Evolutionary conservation across 371 early-diverging fungal species (phyloP).

Genomic region (Phascolomyces articulosus): DNA sequence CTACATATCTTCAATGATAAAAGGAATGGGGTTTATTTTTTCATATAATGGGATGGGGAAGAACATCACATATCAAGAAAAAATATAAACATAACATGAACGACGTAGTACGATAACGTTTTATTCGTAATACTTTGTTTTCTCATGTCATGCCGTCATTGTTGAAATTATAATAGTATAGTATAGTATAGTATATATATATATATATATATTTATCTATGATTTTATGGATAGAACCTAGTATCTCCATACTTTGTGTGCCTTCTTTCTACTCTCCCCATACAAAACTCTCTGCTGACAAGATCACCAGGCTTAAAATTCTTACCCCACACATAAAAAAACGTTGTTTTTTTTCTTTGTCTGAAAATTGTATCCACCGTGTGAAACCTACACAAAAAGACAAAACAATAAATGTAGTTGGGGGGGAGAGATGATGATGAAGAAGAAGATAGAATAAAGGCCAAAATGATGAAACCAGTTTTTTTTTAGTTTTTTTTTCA

Average conservation of each 20-base stretch:
- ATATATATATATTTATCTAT: too few species aligned
- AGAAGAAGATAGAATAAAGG: neutral
- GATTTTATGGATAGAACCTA: too few species aligned
- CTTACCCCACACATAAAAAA: neutral
- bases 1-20: neutral
- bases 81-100: too few species aligned
- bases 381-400: neutral
- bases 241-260: neutral
- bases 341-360: neutral
- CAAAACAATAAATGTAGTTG: neutral
- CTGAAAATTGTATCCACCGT: neutral
- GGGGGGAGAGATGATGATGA: too few species aligned
- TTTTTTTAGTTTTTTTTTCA: constrained; percentile 1
- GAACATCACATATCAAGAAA: neutral
- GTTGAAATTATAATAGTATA: too few species aligned
- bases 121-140: too few species aligned
- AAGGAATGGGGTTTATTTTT: neutral
- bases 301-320: neutral
- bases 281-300: neutral
- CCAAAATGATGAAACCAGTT: neutral
- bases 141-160: neutral
- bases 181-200: too few species aligned
- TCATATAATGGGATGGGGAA: neutral
- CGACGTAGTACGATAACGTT: neutral
- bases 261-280: neutral